Base-by-base conservation (phyloP, 2,329 filamentous ascomycete genomes). In the Aspergillus felis region DNA sequence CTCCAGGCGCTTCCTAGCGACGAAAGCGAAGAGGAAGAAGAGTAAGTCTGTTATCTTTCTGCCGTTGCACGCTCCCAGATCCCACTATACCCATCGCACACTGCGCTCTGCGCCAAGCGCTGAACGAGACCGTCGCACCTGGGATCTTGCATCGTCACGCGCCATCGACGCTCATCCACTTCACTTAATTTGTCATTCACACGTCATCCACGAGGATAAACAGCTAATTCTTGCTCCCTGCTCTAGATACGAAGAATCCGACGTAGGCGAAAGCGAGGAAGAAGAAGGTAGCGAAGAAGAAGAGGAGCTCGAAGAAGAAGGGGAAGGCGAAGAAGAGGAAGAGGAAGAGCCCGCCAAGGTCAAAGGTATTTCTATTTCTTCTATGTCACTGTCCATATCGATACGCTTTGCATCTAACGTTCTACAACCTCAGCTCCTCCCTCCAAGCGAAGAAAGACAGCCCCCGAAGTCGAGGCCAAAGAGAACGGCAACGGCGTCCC, bases 11-110 rank as follows among this genome's bases (percentile, higher is more conserved):
- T 81, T 42, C 78, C 79, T 54, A 80, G 79, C 10, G 77, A 79
- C 48, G 79, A 80, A 49, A 78, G 79, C 32, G 78, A 79, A 58
- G 79, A 79, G 57, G 78, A 81, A 72, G 78, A 80, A 66, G 78
- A 81, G 77, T 79, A 70, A 74, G 74, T 69, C n/a, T 28, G 53
- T 53, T 28, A 49, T 52, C 58, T 61, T 61, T 20, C 5, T 24
- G 12, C 29, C 8, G 6, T 28, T 35, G n/a, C 27, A 35, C 27
- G n/a, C 20, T n/a, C 3, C n/a, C 51, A 49, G 35, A 41, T 29
- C 27, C 35, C 27, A 17, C 14, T 49, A 38, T 22, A 49, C 17
- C 38, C 20, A 51, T 41, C 50, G 57, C 54, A 29, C 27, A 3
- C 32, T 55, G 41, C 28, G 7, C 24, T 56, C 32, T 56, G 41